phyloP scores from a whole-genome alignment of 2,329 filamentous ascomycete species.

The Atkinsonella hypoxylon region DNA sequence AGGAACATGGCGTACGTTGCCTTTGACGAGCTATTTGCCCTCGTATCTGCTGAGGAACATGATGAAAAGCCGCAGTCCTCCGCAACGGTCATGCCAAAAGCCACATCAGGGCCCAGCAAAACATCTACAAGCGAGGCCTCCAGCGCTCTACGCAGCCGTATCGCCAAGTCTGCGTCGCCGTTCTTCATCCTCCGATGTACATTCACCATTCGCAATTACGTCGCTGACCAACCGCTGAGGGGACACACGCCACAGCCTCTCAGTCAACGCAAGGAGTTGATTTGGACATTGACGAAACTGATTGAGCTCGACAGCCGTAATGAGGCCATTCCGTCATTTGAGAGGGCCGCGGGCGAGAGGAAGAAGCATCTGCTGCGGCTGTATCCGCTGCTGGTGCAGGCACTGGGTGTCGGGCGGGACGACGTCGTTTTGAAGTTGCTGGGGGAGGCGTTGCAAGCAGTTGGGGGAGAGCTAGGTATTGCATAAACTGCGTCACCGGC shows the following conservation, averaged over 20 bases:
- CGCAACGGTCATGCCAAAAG: neutral
- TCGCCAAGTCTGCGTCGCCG: slow-evolving; percentile 66
- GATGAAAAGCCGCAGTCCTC: neutral
- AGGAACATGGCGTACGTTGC: slow-evolving; percentile 68
- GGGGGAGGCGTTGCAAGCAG: slow-evolving; percentile 46
- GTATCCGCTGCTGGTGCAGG: slow-evolving; percentile 64
- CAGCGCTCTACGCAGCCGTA: slow-evolving; percentile 34
- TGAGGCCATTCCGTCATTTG: slow-evolving; percentile 50
- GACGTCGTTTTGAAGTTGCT: slow-evolving; percentile 45
- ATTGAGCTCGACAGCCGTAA: slow-evolving; percentile 57
- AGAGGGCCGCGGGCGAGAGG: slow-evolving; percentile 38
- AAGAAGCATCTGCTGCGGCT: slow-evolving; percentile 70
- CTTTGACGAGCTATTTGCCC: slow-evolving; percentile 64
- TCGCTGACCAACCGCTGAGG: slow-evolving; percentile 81
- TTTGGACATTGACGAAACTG: slow-evolving; percentile 57
- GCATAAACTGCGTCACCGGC: slow-evolving; percentile 7
- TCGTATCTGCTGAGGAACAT: slow-evolving; percentile 37
- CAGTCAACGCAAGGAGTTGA: slow-evolving; percentile 65
- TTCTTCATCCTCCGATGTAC: slow-evolving; percentile 75
- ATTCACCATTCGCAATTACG: slow-evolving; percentile 69
- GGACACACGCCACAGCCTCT: slow-evolving; percentile 82
- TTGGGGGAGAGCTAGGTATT: slow-evolving; percentile 39
- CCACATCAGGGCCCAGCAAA: neutral
- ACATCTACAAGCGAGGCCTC: slow-evolving; percentile 7
- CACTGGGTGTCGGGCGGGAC: slow-evolving; percentile 46